These are phyloP conservation scores for Pseudofabraea citricarpa DNA, from an alignment of 2,329 filamentous ascomycete species.

Conservation along the genomic window DNA sequence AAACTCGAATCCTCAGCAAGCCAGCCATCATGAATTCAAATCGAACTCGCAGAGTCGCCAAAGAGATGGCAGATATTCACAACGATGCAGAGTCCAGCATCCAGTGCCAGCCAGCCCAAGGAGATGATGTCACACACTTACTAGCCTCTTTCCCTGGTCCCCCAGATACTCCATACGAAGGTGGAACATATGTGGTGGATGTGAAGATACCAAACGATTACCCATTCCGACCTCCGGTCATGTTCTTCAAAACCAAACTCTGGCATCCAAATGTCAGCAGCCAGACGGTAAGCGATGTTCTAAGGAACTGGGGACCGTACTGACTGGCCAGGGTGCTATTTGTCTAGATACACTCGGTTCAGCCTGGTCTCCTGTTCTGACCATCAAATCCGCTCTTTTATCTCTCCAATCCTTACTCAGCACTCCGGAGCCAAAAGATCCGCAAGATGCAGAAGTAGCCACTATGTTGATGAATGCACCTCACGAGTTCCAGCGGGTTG, in stretches of 20 bases:
- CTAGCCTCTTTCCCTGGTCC: constrained; percentile 80
- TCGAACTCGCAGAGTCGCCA: constrained; percentile 53
- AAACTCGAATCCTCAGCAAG: not conserved
- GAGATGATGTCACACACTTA: constrained; percentile 73
- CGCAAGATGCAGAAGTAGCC: constrained; percentile 93
- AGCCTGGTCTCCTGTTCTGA: constrained; percentile 94
- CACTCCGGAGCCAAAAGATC: constrained; percentile 91
- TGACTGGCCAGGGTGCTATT: constrained; percentile 72
- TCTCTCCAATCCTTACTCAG: constrained; percentile 91
- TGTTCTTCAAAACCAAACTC: constrained; percentile 89
- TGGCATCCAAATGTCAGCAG: constrained; percentile 98
- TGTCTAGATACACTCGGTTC: constrained; percentile 88
- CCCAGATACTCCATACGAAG: constrained; percentile 89
- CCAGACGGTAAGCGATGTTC: constrained; percentile 64
- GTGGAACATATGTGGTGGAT: constrained; percentile 76
- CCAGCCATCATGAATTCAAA: constrained; percentile 25
- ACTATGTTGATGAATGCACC: constrained; percentile 80
- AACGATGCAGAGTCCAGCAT: constrained; percentile 75
- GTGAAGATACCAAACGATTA: constrained; percentile 86
- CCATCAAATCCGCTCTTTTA: constrained; percentile 90
- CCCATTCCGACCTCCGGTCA: constrained; percentile 85
- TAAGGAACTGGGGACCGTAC: not conserved
- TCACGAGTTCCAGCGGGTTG: constrained; percentile 72
- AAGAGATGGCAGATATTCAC: constrained; percentile 72
- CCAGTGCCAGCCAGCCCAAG: constrained; percentile 58